Evolutionary conservation across 495 filamentous ascomycete genomes (phyloP), one percentile per base, ranked within the genome.

Genomic region (Xylaria telfairii): DNA sequence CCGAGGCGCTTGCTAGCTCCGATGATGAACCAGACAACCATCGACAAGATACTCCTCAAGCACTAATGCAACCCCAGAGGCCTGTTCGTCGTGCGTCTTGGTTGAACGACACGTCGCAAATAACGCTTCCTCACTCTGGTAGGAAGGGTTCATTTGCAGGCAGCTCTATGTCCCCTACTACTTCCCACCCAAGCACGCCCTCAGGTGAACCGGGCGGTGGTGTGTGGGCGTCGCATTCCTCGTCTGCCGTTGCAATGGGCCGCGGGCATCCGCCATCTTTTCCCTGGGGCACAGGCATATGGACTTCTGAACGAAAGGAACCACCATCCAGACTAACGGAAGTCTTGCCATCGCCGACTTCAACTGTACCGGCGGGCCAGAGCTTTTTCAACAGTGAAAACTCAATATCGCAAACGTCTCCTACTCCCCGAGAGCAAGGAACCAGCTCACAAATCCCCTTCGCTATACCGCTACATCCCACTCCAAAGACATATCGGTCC

Each of bases 401-500:
- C 41, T 74, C 76, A 9, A 74, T 82, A 66, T 75, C 78, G 8
- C 83, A 84, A 68, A 81, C 81, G 0, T 84, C 83, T 21, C 80
- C 83, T 13, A 78, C 76, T 24, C 79, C 81, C 9, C 75, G 84
- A 71, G 86, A 88, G 9, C 75, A 76, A 46, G 72, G 77, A 15
- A 72, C 83, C 15, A 85, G 83, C 51, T 84, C 89, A 9, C 91
- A 93, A 68, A 93, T 97, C 68, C 94, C 94, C 17, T 96, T 98
- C 70, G 87, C 92, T 7, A 97, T 97, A 69, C 95, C 95, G 4
- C 83, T 98, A 17, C 93, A 97, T 71, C 95, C 95, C 4, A 96
- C 94, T 0, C 92, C 92, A 12, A 96, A 97, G 76, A 95, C 92
- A 2, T 96, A 96, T 75, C 92, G 96, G 39, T 99, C 96, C 17